Evolutionary conservation across 495 filamentous ascomycete genomes (phyloP), one percentile per base, ranked within the genome.

Genomic region (Xylaria nigripes): DNA sequence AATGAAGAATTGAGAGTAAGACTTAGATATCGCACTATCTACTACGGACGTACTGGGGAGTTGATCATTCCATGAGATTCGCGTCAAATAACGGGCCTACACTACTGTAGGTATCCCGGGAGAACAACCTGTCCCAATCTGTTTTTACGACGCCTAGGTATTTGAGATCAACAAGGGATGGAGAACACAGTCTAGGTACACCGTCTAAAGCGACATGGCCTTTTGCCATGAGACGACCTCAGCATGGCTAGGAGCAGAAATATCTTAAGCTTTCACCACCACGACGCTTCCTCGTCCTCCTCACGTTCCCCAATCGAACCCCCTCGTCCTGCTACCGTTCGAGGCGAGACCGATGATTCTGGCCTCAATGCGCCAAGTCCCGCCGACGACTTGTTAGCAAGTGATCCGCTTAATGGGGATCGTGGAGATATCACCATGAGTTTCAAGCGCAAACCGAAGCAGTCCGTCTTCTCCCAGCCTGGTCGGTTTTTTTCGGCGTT

Each of bases 401-500:
- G 77, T 45, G 80, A 82, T 66, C 72, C 79, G 38, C 68, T 82
- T 15, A 65, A 67, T 44, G 74, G 74, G 49, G 71, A 77, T 48
- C 61, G 74, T 45, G 63, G 65, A 65, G 46, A 42, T 6, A 76
- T 62, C 54, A 86, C 87, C 2, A 76, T 90, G 48, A 82, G 85
- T 16, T 96, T 96, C 73, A 93, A 94, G 73, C 84, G 86, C 59
- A 90, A 88, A 64, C 81, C 82, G 60, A 90, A 89, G 61, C 78
- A 77, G 25, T 56, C 64, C 32, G 6, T 76, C 19, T 63, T 76
- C 57, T 70, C 70, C 16, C 62, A 75, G 59, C 58, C 76, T 65
- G 47, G 71, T 66, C 65, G 86, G 74, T 67, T 83, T 67, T 55
- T 70, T 80, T 64, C 78, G 76, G 56, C 81, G 61, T 60, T 82